Base-by-base conservation (phyloP, 116 monocot genomes). In the Posidonia oceanica region DNA sequence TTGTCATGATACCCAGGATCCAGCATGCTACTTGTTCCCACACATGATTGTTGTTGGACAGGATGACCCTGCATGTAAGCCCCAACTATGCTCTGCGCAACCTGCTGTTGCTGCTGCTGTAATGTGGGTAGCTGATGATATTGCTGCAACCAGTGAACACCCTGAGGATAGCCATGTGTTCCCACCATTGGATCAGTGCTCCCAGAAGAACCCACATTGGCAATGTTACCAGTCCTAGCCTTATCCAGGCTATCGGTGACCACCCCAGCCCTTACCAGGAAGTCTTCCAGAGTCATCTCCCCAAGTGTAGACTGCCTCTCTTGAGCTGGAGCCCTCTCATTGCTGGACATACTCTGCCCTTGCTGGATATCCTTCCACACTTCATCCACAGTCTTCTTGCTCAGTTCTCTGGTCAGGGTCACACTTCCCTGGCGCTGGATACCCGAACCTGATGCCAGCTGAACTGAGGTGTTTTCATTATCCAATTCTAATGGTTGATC, bases 271-370 rank as follows among this genome's bases (percentile, higher is more conserved):
- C 74, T 83, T 23, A 75, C 70, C 53, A 87, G 66, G 60, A 87
- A 86, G 22, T 86, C 86, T 72, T 86, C 86, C 42, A 86, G 65
- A 29, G 83, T 86, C 73, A 86, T 83, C 76, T 83, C 86, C 40
- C 86, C 86, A 7, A 83, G 51, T 0, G 80, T 80, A 18, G 72
- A 52, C 61, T 80, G 86, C 60, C 78, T 75, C 69, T 75, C 72
- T 1, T 77, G 77, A 48, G 67, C 74, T 17, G 39, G 3, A 54
- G 29, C 48, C 21, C 14, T 54, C 14, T 53, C 74, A 38, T 51
- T 73, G n/a, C 44, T 53, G 22, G 17, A 18, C 68, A 68, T 80
- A 14, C 22, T 36, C 40, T 71, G 64, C 14, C 73, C 78, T 68
- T 68, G 63, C 64, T 81, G 75, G 66, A 86, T 72, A 51, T 71